A percentile compares a stretch with the other conserved stretches of the same genome.
phyloP scores from a whole-genome alignment of 2,329 filamentous ascomycete species.

The Colletotrichum melonis region DNA sequence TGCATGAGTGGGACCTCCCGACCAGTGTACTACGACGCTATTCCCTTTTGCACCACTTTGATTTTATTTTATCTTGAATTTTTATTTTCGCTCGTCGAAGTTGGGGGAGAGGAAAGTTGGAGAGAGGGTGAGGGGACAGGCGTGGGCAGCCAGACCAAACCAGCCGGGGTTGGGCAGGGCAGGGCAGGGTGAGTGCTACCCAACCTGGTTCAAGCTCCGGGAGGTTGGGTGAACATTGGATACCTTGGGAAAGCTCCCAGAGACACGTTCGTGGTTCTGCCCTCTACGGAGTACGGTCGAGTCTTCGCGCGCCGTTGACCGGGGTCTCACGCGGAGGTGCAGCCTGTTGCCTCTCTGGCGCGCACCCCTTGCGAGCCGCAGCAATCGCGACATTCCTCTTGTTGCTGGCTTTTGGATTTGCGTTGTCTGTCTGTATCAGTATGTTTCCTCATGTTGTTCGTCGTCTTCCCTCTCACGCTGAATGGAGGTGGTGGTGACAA shows the following conservation, averaged over 20 bases:
- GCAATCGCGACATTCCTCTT: not conserved
- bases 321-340: not conserved
- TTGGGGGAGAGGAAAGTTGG: conserved; percentile 20
- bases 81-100: not conserved
- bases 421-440: not conserved
- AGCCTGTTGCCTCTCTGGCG: not conserved
- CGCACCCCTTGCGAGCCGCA: conserved; percentile 4
- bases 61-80: not conserved
- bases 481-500: conserved; percentile 3
- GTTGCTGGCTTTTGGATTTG: not conserved
- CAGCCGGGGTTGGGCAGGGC: conserved; percentile 13
- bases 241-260: conserved; percentile 13
- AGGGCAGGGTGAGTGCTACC: conserved; percentile 29
- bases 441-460: not conserved
- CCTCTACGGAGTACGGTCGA: not conserved
- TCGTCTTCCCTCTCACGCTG: conserved; percentile 8
- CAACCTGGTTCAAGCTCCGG: conserved; percentile 28
- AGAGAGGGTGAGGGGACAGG: conserved; percentile 17
- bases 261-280: conserved; percentile 23
- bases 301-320: conserved; percentile 6
- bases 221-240: conserved; percentile 30
- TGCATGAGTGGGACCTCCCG: conserved; percentile 26
- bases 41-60: conserved; percentile 17
- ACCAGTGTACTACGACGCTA: conserved; percentile 13
- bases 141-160: conserved; percentile 19